A percentile compares a stretch with the other conserved stretches of the same genome.
Conservation (phyloP, 1,139 yeast genomes). For the Meyerozyma athensensis region DNA sequence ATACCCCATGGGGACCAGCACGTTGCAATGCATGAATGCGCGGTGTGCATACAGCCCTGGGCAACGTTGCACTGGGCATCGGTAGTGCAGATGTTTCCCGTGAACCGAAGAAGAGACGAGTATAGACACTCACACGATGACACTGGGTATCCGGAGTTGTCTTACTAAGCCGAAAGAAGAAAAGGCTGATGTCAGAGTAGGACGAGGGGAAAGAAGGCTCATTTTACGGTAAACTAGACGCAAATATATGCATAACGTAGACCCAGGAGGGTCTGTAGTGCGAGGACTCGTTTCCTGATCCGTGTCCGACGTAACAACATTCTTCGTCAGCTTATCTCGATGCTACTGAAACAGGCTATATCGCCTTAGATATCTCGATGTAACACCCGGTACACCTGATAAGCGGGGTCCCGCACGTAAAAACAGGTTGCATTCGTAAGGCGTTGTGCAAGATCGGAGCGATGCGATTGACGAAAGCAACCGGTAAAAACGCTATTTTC, state of each 20-base stretch:
- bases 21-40: neutral
- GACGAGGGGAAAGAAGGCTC: no score
- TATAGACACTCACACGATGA: no score
- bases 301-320: no score
- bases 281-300: no score
- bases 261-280: no score
- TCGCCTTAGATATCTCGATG: neutral
- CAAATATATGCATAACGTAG: no score
- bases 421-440: neutral
- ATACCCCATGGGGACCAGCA: neutral
- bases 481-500: no score
- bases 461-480: neutral
- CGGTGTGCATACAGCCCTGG: neutral
- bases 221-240: no score
- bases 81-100: neutral
- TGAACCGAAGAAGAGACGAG: neutral
- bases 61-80: conserved; percentile 1
- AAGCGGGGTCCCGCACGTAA: neutral
- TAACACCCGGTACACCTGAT: conserved; percentile 4
- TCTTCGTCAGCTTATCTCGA: neutral
- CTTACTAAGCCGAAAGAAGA: no score
- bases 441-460: neutral
- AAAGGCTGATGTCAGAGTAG: no score
- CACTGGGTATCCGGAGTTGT: no score
- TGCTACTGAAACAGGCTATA: neutral